Percentiles rank a stretch among this genome's conserved stretches.
Evolutionary conservation across 768 basidiomycete genomes (phyloP).

Genomic region (Leccinum barrowsii): DNA sequence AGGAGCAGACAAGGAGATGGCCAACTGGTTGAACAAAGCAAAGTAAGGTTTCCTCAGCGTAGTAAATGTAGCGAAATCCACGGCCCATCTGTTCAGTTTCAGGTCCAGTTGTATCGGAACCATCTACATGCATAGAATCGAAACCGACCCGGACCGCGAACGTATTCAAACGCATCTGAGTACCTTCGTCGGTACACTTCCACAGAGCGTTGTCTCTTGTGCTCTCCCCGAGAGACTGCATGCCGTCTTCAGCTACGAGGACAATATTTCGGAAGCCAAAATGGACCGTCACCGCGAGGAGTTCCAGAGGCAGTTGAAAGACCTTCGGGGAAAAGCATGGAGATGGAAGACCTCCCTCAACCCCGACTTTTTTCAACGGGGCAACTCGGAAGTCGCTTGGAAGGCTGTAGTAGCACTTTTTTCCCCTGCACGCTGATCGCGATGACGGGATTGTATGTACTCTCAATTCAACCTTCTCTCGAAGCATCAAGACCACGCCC

Average conservation of each 20-base stretch:
- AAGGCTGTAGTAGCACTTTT: too few relatives aligned
- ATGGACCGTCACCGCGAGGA: rapidly evolving
- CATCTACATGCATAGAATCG: slow-evolving; percentile 19
- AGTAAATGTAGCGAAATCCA: not conserved
- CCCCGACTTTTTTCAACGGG: too few relatives aligned
- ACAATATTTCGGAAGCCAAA: rapidly evolving
- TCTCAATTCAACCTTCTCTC: too few relatives aligned
- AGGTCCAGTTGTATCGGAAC: slow-evolving; percentile 4
- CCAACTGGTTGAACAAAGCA: slow-evolving; percentile 4
- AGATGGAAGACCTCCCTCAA: slow-evolving; percentile 1
- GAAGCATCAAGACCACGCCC: too few relatives aligned
- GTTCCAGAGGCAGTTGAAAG: not conserved
- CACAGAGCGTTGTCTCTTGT: not conserved
- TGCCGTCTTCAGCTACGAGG: slow-evolving; percentile 10
- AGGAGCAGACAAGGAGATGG: not conserved
- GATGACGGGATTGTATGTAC: too few relatives aligned
- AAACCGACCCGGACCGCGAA: not conserved
- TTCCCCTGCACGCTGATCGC: too few relatives aligned
- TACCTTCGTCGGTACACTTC: slow-evolving; percentile 8
- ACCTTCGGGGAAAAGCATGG: too few relatives aligned
- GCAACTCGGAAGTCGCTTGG: too few relatives aligned
- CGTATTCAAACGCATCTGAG: slow-evolving; percentile 4
- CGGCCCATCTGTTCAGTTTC: not conserved
- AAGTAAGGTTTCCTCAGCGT: not conserved
- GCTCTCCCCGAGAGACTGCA: not conserved